These are phyloP conservation scores for Neofusicoccum laricinum DNA, from an alignment of 2,329 filamentous ascomycete genomes.

Conservation along the genomic window DNA sequence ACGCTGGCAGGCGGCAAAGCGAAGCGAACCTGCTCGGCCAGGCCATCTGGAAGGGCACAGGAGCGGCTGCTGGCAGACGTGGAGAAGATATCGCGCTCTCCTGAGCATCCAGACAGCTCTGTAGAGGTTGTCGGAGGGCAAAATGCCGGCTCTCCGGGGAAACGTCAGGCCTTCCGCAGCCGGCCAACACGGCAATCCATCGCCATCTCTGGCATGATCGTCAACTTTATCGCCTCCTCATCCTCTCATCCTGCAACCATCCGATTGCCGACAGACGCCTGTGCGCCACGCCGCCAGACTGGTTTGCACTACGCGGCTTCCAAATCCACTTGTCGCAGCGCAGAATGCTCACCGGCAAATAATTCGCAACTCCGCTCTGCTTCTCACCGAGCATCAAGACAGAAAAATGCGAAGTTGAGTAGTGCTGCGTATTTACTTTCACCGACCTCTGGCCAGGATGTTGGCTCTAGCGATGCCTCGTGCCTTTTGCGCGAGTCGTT, in stretches of 20 bases:
- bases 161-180: slow-evolving; percentile 12
- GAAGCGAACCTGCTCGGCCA: too few species aligned
- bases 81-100: background rate
- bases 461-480: too few species aligned
- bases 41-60: background rate
- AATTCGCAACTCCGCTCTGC: too few species aligned
- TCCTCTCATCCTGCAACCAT: background rate
- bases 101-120: background rate
- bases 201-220: background rate
- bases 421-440: too few species aligned
- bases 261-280: background rate
- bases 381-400: too few species aligned
- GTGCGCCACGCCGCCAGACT: background rate
- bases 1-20: background rate
- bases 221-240: slow-evolving; percentile 2
- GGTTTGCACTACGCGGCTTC: background rate
- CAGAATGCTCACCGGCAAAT: too few species aligned
- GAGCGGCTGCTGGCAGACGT: background rate
- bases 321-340: too few species aligned
- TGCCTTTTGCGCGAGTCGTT: too few species aligned
- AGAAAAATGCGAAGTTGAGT: too few species aligned
- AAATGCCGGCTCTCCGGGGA: slow-evolving; percentile 14
- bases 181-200: background rate
- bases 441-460: too few species aligned
- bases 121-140: slow-evolving; percentile 13